Percentiles rank a stretch among this genome's conserved stretches.
phyloP scores from a whole-genome alignment of 345 rosid genomes.

The Rhizophora apiculata region DNA sequence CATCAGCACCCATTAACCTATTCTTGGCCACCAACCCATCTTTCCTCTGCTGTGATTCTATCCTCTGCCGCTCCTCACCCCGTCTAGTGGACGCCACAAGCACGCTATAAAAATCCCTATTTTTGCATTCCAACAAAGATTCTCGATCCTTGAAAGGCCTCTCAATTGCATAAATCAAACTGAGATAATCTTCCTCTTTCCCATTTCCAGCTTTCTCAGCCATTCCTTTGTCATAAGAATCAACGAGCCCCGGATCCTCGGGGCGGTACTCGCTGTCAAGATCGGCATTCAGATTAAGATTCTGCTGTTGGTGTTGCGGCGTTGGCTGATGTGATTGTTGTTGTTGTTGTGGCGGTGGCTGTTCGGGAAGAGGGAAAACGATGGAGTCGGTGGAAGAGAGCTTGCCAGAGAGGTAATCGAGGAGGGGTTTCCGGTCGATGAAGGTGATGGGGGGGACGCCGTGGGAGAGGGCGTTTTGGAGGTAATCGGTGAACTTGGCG shows the following conservation, averaged over 20 bases:
- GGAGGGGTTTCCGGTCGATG: slow-evolving; percentile 80
- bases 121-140: slow-evolving; percentile 61
- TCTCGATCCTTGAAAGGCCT: slow-evolving; percentile 78
- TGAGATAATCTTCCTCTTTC: slow-evolving; percentile 25
- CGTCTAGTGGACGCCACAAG: slow-evolving; percentile 72
- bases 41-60: slow-evolving; percentile 91
- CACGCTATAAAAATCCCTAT: slow-evolving; percentile 71
- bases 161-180: slow-evolving; percentile 54
- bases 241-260: slow-evolving; percentile 29
- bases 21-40: slow-evolving; percentile 92
- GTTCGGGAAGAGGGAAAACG: slow-evolving; percentile 57
- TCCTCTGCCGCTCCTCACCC: slow-evolving; percentile 82
- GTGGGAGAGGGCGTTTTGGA: slow-evolving; percentile 56
- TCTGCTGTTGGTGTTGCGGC: background rate
- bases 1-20: slow-evolving; percentile 79
- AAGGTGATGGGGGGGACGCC: slow-evolving; percentile 66
- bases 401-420: slow-evolving; percentile 78
- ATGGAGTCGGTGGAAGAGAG: slow-evolving; percentile 62
- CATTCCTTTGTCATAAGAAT: slow-evolving; percentile 9
- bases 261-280: slow-evolving; percentile 35
- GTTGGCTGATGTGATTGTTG: slow-evolving; percentile 14
- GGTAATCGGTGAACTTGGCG: slow-evolving; percentile 72
- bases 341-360: slow-evolving; percentile 8
- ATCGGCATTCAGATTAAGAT: slow-evolving; percentile 13
- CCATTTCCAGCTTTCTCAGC: slow-evolving; percentile 3